Evolutionary conservation across 2,329 filamentous ascomycete genomes (phyloP).

Genomic region (Aspergillus melleus): DNA sequence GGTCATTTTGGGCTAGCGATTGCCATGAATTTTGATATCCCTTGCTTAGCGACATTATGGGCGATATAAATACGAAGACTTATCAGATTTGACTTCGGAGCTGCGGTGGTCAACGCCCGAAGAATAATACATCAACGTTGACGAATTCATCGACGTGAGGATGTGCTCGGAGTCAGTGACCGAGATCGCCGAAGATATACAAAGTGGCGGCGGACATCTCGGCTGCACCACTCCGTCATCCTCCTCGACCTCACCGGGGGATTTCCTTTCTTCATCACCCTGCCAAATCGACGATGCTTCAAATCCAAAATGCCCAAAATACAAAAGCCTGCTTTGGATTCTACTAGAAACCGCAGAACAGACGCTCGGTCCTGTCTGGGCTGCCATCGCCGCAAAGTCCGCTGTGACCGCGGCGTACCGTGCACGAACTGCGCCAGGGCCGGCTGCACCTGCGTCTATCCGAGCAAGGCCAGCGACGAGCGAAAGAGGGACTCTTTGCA

Average conservation of each 20-base stretch:
- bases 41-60: background rate
- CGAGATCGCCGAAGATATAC: background rate
- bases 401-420: background rate
- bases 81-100: background rate
- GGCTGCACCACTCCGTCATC: background rate
- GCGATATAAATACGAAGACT: background rate
- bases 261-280: background rate
- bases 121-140: background rate
- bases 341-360: too few species aligned
- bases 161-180: background rate
- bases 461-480: background rate
- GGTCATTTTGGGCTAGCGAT: background rate
- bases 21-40: background rate
- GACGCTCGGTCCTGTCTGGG: background rate
- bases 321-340: background rate
- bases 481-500: background rate
- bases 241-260: background rate
- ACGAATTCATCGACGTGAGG: background rate
- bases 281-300: background rate
- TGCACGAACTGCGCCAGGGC: constrained; percentile 1
- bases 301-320: background rate
- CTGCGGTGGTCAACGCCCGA: background rate
- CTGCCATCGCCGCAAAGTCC: constrained; percentile 2
- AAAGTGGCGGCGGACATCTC: background rate
- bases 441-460: background rate